Base-by-base conservation (phyloP, 2,329 filamentous ascomycete genomes). In the Aspergillus calidoustus region DNA sequence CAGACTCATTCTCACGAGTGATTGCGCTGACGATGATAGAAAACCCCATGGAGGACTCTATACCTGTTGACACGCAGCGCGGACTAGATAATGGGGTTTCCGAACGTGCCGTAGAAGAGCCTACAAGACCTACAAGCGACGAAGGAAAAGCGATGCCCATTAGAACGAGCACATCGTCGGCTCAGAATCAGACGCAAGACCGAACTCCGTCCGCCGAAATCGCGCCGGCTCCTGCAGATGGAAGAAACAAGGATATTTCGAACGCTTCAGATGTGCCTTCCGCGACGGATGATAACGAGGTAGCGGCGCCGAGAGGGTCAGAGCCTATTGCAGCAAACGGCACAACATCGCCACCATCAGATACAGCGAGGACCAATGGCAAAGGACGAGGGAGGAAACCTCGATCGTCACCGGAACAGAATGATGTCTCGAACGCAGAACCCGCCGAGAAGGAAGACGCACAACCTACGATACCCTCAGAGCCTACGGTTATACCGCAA, bases 361-460 rank as follows among this genome's bases (percentile, higher is more conserved):
- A 63, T 43, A 53, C 43, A 9, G 38, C 50, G 6, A 61, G 59
- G 19, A 46, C 52, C n/a, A 64, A 59, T 19, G 60, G 54, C 25
- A 67, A 55, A 46, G 44, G 55, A 25, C 54, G 61, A 55, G 53
- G 57, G 23, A 59, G 49, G 30, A 59, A 52, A 19, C 51, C 47
- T 41, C 41, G 55, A 41, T n/a, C 9, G n/a, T 59, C 63, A 28
- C 54, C 57, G n/a, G 22, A 54, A 15, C 60, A 55, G 4, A 52
- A 38, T 31, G 57, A 49, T 31, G 50, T 51, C 9, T 22, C 57
- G 4, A 54, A 17, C 4, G 19, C 54, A 17, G 57, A 60, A n/a
- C 30, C 57, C 31, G 41, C 52, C 8, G 41, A 31, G 17, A 30
- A 48, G 23, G 49, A 17, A 11, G 46, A 46, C 19, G 34, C 3